Percentiles rank a stretch among this genome's conserved stretches.
phyloP scores from a whole-genome alignment of 257 asterid genomes.

The Petrea volubilis region DNA sequence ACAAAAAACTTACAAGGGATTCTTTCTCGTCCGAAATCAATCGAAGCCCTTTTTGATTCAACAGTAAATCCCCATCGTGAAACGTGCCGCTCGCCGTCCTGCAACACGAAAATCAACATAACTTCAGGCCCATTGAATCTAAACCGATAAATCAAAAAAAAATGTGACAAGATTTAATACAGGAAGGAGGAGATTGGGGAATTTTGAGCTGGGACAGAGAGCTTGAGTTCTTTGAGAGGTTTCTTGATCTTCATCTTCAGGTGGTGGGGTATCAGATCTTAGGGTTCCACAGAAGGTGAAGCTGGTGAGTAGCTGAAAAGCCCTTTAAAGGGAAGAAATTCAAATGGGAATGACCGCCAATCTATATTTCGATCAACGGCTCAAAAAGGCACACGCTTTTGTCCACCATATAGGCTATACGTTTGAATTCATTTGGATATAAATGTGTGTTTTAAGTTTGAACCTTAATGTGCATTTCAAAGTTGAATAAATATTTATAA shows the following conservation, averaged over 20 bases:
- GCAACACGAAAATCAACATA: conserved; percentile 22
- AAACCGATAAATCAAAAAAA: background rate
- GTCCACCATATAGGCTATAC: no score
- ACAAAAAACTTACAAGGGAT: conserved; percentile 45
- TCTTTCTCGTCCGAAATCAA: conserved; percentile 68
- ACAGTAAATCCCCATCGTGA: conserved; percentile 84
- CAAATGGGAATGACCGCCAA: conserved; percentile 46
- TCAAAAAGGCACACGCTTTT: background rate
- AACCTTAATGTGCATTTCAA: no score
- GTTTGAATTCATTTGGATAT: no score
- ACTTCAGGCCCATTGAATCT: background rate
- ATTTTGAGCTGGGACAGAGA: conserved; percentile 79
- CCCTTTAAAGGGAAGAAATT: conserved; percentile 21
- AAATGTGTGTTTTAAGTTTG: no score
- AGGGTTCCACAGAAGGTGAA: conserved; percentile 25
- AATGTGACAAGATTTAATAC: conserved; percentile 28
- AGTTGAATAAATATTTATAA: no score
- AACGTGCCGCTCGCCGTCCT: conserved; percentile 98
- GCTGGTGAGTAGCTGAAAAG: background rate
- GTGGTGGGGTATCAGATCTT: conserved; percentile 9
- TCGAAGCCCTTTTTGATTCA: conserved; percentile 85
- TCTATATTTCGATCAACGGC: background rate
- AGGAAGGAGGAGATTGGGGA: conserved; percentile 78
- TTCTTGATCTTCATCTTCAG: conserved; percentile 74
- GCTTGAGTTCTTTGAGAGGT: conserved; percentile 87